Evolutionary conservation across 192 early-diverging fungal species (phyloP).

Genomic region (Linnemannia zychae): DNA sequence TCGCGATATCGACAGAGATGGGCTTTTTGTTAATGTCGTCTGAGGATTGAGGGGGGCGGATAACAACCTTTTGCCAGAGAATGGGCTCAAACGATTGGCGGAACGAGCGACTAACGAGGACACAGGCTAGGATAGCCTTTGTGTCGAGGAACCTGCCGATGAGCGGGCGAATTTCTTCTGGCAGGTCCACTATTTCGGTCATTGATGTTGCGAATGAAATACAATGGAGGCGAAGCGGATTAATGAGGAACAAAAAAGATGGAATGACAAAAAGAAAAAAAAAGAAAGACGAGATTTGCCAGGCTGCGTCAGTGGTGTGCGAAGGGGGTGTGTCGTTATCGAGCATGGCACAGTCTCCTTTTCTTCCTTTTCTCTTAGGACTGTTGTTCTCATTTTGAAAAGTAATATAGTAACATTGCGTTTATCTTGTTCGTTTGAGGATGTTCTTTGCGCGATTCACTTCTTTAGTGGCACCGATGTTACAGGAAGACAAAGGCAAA

Average conservation of each 20-base stretch:
- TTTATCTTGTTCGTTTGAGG: too few relatives aligned
- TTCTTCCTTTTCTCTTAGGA: too few relatives aligned
- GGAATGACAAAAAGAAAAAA: neutral
- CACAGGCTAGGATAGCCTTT: neutral
- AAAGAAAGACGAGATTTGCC: too few relatives aligned
- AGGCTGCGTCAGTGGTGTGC: too few relatives aligned
- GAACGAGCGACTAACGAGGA: neutral
- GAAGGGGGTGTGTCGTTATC: too few relatives aligned
- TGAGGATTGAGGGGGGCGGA: neutral
- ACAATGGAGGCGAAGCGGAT: neutral
- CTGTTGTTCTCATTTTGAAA: too few relatives aligned
- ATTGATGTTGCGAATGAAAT: neutral
- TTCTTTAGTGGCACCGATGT: too few relatives aligned
- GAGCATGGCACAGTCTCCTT: too few relatives aligned
- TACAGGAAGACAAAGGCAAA: too few relatives aligned
- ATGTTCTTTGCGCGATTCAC: too few relatives aligned
- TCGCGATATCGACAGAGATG: neutral
- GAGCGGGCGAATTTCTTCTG: neutral
- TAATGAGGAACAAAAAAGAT: neutral
- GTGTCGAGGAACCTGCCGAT: constrained; percentile 1
- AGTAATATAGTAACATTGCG: too few relatives aligned
- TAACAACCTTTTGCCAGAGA: neutral
- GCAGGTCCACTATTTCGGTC: neutral
- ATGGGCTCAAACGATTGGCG: neutral
- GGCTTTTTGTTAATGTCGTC: neutral